Conservation (phyloP, 495 filamentous ascomycete species). For the Aspergillus affinis region DNA sequence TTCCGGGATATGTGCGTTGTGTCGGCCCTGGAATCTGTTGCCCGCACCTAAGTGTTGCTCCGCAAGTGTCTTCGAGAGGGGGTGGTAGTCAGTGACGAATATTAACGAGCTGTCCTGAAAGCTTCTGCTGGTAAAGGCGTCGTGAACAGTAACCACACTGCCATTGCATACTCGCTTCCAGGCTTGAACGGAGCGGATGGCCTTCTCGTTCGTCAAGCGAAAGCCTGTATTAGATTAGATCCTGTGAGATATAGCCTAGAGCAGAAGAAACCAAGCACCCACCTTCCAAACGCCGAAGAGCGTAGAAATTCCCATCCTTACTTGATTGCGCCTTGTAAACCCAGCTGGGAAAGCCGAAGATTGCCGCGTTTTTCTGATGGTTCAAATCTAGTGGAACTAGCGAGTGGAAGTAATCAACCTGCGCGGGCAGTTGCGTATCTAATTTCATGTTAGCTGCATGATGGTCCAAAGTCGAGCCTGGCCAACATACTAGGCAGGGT, state of each 20-base stretch:
- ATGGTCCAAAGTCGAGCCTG: neutral
- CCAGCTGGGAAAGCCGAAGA: slow-evolving; percentile 87
- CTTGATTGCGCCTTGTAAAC: slow-evolving; percentile 92
- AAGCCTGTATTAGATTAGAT: slow-evolving; percentile 50
- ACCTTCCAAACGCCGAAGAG: slow-evolving; percentile 82
- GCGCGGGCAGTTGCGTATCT: slow-evolving; percentile 69
- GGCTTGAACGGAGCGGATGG: slow-evolving; percentile 79
- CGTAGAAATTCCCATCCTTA: slow-evolving; percentile 82
- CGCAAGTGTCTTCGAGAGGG: slow-evolving; percentile 81
- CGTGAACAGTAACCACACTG: slow-evolving; percentile 81
- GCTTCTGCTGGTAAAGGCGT: slow-evolving; percentile 87
- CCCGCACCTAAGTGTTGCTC: slow-evolving; percentile 74
- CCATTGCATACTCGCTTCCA: slow-evolving; percentile 87
- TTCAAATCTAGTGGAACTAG: slow-evolving; percentile 86
- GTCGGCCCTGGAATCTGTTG: slow-evolving; percentile 50
- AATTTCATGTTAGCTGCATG: slow-evolving; percentile 13
- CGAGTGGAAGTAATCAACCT: slow-evolving; percentile 84
- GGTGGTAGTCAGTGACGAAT: slow-evolving; percentile 91
- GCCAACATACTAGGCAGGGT: slow-evolving; percentile 70
- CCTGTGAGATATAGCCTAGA: neutral
- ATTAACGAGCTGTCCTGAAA: slow-evolving; percentile 95
- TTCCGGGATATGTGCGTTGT: slow-evolving; percentile 62
- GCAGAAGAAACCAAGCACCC: slow-evolving; percentile 1
- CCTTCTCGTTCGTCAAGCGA: slow-evolving; percentile 82
- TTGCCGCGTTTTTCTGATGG: slow-evolving; percentile 68